A percentile compares a stretch with the other conserved stretches of the same genome.
These are phyloP conservation scores for Syncephalis fuscata DNA, from an alignment of 371 early-diverging fungal species.

Conservation along the genomic window DNA sequence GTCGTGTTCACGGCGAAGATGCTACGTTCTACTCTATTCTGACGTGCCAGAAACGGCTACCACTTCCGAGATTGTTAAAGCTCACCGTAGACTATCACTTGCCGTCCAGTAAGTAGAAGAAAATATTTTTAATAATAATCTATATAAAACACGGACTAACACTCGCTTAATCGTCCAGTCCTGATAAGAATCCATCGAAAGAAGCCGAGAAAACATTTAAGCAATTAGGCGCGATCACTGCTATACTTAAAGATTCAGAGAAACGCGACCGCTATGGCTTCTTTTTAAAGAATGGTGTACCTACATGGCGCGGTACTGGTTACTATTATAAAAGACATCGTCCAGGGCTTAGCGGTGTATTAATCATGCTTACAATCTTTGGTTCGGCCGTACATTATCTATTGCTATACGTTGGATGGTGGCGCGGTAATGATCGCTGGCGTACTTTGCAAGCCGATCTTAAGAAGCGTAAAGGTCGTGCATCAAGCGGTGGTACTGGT, in stretches of 20 bases:
- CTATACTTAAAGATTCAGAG: conserved; percentile 43
- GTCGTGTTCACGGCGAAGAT: conserved; percentile 39
- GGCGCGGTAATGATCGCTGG: no score
- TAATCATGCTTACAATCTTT: not conserved
- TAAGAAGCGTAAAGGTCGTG: no score
- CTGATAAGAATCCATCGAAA: conserved; percentile 49
- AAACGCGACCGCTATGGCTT: conserved; percentile 65
- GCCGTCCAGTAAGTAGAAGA: conserved; percentile 63
- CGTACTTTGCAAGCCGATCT: no score
- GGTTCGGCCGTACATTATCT: not conserved
- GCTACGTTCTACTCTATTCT: conserved; percentile 38
- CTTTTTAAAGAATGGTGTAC: conserved; percentile 77
- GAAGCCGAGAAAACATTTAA: conserved; percentile 42
- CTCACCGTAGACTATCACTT: conserved; percentile 81
- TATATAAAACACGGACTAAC: not conserved
- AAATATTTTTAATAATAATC: not conserved
- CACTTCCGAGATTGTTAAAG: conserved; percentile 55
- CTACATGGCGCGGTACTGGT: conserved; percentile 72
- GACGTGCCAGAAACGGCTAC: conserved; percentile 43
- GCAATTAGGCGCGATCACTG: conserved; percentile 42
- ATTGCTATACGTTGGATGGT: no score
- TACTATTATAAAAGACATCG: conserved; percentile 62
- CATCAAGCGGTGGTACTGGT: no score
- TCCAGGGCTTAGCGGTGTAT: conserved; percentile 52
- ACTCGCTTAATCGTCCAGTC: conserved; percentile 19